Conservation (phyloP, 2,329 filamentous ascomycete genomes). For the Thermoascus crustaceus region DNA sequence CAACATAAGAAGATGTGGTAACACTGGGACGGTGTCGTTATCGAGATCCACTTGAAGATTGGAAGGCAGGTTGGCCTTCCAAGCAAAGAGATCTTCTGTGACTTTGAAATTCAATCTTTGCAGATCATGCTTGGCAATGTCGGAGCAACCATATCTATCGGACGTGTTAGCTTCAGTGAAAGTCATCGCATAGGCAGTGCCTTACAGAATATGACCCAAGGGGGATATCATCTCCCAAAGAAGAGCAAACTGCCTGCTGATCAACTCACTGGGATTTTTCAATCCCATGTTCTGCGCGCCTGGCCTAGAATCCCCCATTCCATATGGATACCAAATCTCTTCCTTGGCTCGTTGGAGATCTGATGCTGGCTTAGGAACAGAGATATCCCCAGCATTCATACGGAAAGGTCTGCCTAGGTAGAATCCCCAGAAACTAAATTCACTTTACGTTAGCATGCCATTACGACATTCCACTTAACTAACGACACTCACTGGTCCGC, state of each 20-base stretch:
- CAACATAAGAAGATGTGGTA: slow-evolving; percentile 36
- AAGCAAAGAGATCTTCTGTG: slow-evolving; percentile 31
- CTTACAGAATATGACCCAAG: slow-evolving; percentile 35
- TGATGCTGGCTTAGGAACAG: slow-evolving; percentile 31
- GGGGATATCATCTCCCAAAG: slow-evolving; percentile 38
- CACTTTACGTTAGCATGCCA: background rate
- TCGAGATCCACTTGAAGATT: slow-evolving; percentile 29
- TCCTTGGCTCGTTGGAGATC: slow-evolving; percentile 17
- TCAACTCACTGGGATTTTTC: slow-evolving; percentile 25
- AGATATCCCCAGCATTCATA: slow-evolving; percentile 34
- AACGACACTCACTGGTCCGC: slow-evolving; percentile 30
- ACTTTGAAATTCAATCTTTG: slow-evolving; percentile 28
- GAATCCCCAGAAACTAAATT: slow-evolving; percentile 34
- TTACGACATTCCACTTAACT: background rate
- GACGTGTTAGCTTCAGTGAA: slow-evolving; percentile 7
- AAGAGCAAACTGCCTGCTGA: slow-evolving; percentile 31
- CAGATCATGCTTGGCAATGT: slow-evolving; percentile 30
- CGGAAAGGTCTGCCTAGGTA: slow-evolving; percentile 37
- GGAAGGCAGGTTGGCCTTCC: slow-evolving; percentile 34
- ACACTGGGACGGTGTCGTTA: slow-evolving; percentile 23
- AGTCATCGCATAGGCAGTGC: slow-evolving; percentile 5
- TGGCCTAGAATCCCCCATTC: slow-evolving; percentile 14
- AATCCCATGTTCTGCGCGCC: slow-evolving; percentile 13
- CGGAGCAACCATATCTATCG: slow-evolving; percentile 28
- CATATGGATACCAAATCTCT: slow-evolving; percentile 25